Evolutionary conservation across 2,329 filamentous ascomycete genomes (phyloP), one percentile per base, ranked within the genome.

Genomic region (Phaeophleospora eucalypticola): DNA sequence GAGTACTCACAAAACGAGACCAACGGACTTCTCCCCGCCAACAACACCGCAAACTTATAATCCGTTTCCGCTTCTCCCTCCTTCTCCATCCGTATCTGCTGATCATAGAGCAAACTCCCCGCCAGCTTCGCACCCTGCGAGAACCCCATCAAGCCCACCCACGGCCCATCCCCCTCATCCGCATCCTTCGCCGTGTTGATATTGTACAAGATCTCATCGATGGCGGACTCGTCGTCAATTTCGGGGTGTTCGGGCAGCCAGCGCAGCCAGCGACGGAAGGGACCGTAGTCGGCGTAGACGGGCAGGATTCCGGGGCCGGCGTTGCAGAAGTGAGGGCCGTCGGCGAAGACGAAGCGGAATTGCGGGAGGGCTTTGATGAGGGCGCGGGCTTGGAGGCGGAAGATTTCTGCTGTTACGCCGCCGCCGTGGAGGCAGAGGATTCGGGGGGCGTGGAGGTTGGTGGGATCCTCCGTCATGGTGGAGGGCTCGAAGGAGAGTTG

Each of bases 401-500:
- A 89, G 64, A 89, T 80, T 34, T 74, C 63, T n/a, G 77, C 82
- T 60, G 85, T 89, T 54, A 83, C 81, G 51, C 86, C 86, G 58
- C 86, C 86, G 63, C 86, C 86, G 66, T 90, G 86, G n/a, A 90
- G 80, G 68, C 85, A 89, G 57, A 90, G 82, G 56, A 90, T 81
- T 49, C 86, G 82, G 2, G 85, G 85, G 34, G 56, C 48, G 36
- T 56, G 45, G 45, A 60, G 59, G 43, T 47, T 52, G 29, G 17
- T 14, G 17, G 27, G 20, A 36, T 35, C 17, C 18, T 24, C 12
- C 7, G 24, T 29, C 24, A 29, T 29, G 16, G 1, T 40, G 35
- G 17, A 24, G 36, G 8, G n/a, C 3, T 27, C 35, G 42, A 17
- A 32, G 42, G 33, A 17, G 18, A 21, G 38, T 3, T 24, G 18